phyloP scores from a whole-genome alignment of 83 land plant species.

The Larix sibirica region DNA sequence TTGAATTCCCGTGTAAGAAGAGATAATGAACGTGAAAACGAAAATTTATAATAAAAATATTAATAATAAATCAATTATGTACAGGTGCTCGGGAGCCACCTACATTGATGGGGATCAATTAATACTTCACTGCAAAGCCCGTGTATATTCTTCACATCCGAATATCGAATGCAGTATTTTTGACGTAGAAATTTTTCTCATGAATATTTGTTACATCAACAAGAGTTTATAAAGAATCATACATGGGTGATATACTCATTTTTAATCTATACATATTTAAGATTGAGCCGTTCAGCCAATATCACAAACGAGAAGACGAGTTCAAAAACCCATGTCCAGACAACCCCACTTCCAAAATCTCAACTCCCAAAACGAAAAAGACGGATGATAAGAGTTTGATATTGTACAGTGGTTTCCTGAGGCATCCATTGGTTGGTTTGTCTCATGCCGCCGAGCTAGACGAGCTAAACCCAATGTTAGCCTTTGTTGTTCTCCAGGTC shows the following conservation, averaged over 20 bases:
- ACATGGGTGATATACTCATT: not conserved
- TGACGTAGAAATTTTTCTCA: too few relatives aligned
- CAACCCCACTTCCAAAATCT: constrained; percentile 4
- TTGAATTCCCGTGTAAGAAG: too few relatives aligned
- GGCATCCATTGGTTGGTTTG: not conserved
- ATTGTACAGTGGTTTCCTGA: not conserved
- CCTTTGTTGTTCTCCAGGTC: not conserved
- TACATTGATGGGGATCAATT: too few relatives aligned
- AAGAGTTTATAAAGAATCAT: not conserved
- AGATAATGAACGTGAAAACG: too few relatives aligned
- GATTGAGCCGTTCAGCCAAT: constrained; percentile 17
- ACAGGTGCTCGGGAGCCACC: too few relatives aligned
- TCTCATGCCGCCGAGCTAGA: too few relatives aligned
- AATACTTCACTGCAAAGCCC: too few relatives aligned
- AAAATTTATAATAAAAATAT: too few relatives aligned
- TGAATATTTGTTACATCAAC: not conserved
- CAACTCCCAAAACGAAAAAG: constrained; percentile 1
- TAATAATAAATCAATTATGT: too few relatives aligned
- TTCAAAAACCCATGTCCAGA: constrained; percentile 3
- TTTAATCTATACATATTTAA: not conserved
- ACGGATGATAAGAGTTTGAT: not conserved
- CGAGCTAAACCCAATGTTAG: not conserved
- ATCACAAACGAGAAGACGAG: constrained; percentile 11
- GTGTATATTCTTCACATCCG: too few relatives aligned
- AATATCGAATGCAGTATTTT: too few relatives aligned